Conservation (phyloP, 148 eudicot genomes). For the Gaultheria prostrata region DNA sequence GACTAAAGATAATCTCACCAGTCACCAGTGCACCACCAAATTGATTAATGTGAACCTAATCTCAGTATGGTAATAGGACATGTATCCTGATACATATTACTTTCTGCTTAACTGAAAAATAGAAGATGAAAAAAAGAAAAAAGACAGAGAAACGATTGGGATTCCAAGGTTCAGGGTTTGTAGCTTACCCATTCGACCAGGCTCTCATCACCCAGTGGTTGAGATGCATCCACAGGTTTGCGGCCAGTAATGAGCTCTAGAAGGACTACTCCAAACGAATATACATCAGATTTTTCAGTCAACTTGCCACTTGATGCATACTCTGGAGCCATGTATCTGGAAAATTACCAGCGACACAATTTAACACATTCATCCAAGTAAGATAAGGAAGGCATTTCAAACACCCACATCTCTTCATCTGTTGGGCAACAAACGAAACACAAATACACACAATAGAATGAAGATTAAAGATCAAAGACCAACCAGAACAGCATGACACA, state of each 20-base stretch:
- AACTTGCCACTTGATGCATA: slow-evolving; percentile 93
- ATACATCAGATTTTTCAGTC: slow-evolving; percentile 95
- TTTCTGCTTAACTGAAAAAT: background rate
- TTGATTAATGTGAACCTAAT: background rate
- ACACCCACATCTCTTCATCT: background rate
- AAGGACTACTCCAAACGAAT: slow-evolving; percentile 90
- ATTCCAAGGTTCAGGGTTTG: background rate
- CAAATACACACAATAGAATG: background rate
- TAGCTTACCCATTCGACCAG: slow-evolving; percentile 96
- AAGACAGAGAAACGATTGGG: background rate
- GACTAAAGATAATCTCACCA: background rate
- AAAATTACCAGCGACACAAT: slow-evolving; percentile 13
- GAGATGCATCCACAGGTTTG: slow-evolving; percentile 81
- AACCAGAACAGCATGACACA: background rate
- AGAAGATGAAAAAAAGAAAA: background rate
- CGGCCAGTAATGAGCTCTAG: slow-evolving; percentile 91
- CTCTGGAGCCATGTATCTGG: slow-evolving; percentile 97
- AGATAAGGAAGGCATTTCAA: background rate
- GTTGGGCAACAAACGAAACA: background rate
- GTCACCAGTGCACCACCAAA: background rate
- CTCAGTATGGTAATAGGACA: background rate
- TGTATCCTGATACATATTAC: background rate
- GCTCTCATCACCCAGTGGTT: slow-evolving; percentile 91
- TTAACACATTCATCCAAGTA: slow-evolving; percentile 15
- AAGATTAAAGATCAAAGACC: background rate